Evolutionary conservation across 306 rosid species (phyloP).

Genomic region (Castanea crenata): DNA sequence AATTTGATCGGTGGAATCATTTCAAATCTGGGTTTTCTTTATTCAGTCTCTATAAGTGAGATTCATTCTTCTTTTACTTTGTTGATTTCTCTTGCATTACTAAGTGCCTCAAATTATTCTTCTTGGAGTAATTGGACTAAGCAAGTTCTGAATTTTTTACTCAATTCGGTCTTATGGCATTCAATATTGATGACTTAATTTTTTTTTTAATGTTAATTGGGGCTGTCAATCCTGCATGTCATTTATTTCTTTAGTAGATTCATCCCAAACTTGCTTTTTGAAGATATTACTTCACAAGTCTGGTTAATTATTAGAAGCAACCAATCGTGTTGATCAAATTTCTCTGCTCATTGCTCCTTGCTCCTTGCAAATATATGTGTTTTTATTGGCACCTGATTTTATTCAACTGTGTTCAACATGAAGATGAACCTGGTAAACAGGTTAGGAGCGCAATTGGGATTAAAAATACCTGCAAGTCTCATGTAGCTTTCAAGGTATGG

Average conservation of each 20-base stretch:
- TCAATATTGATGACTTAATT: not conserved
- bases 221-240: not conserved
- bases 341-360: not conserved
- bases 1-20: not conserved
- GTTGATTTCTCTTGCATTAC: not conserved
- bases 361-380: constrained; percentile 2
- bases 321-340: not conserved
- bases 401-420: constrained; percentile 34
- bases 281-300: not conserved
- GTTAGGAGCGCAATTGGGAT: constrained; percentile 80
- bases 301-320: constrained; percentile 7
- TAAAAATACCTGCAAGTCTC: constrained; percentile 74
- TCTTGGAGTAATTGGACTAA: not conserved
- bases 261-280: not conserved
- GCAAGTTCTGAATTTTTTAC: not conserved
- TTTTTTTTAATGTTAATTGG: not conserved
- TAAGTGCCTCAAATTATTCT: not conserved
- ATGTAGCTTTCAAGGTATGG: constrained; percentile 85
- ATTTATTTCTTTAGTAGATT: not conserved
- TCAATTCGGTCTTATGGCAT: not conserved
- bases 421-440: constrained; percentile 95
- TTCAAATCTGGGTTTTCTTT: not conserved
- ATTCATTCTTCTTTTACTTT: not conserved
- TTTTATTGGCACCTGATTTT: constrained; percentile 25
- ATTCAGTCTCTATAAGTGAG: not conserved